These are phyloP conservation scores for Venturia oleaginea DNA, from an alignment of 2,329 filamentous ascomycete species.

Conservation along the genomic window DNA sequence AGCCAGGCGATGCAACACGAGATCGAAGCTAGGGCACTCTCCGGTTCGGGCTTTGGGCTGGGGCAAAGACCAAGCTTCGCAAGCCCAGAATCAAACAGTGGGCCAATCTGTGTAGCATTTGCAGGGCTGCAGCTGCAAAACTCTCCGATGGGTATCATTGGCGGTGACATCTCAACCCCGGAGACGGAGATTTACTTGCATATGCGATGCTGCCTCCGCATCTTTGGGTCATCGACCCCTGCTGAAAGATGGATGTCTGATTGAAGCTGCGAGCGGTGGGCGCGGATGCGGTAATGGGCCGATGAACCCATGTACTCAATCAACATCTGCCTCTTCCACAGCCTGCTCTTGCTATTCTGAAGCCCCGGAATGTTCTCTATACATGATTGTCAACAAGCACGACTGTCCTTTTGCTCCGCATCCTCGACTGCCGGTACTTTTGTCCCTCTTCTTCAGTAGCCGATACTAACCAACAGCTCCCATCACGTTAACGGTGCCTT, in stretches of 20 bases:
- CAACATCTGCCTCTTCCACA: not conserved
- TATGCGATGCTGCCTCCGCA: not conserved
- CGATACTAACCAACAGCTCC: not conserved
- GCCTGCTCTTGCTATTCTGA: not conserved
- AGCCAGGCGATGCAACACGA: not conserved
- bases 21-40: not conserved
- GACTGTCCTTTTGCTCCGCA: not conserved
- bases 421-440: not conserved
- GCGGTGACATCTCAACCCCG: not conserved
- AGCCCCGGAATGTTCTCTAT: not conserved
- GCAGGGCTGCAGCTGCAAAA: constrained; percentile 2
- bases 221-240: not conserved
- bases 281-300: constrained; percentile 1
- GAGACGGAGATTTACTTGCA: constrained; percentile 5
- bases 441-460: not conserved
- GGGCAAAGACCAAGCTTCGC: not conserved
- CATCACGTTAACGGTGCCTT: not conserved
- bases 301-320: not conserved
- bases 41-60: not conserved
- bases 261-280: constrained; percentile 1
- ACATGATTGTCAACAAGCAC: not conserved
- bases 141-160: not conserved
- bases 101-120: not conserved
- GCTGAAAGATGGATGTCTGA: not conserved
- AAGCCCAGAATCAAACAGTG: not conserved